A percentile compares a stretch with the other conserved stretches of the same genome.
phyloP scores from a whole-genome alignment of 192 early-diverging fungal genomes.

The Lobulomyces angularis region DNA sequence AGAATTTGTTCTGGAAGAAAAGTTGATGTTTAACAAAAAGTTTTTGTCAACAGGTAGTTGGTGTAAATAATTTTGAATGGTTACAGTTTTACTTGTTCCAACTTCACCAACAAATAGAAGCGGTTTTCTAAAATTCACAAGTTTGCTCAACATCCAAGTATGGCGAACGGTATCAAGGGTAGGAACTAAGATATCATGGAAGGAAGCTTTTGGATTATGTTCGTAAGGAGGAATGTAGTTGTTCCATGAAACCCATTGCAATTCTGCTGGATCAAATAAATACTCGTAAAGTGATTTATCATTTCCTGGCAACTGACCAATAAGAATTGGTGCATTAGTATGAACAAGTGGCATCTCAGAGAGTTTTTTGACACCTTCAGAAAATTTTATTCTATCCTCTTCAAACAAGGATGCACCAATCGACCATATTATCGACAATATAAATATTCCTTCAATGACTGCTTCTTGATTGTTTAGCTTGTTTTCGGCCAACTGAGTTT shows the following conservation, averaged over 20 bases:
- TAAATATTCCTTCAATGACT: conserved; percentile 39
- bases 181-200: conserved; percentile 46
- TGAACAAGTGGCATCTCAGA: conserved; percentile 40
- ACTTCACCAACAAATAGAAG: conserved; percentile 48
- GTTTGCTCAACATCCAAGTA: conserved; percentile 42
- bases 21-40: conserved; percentile 45
- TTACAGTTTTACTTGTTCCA: conserved; percentile 49
- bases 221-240: conserved; percentile 43
- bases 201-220: conserved; percentile 27
- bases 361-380: conserved; percentile 45
- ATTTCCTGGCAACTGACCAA: conserved; percentile 44
- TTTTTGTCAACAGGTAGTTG: conserved; percentile 35
- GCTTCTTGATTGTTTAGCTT: conserved; percentile 29
- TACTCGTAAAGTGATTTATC: conserved; percentile 46
- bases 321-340: conserved; percentile 19
- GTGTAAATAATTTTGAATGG: conserved; percentile 38
- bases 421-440: conserved; percentile 43
- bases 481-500: conserved; percentile 33
- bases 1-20: conserved; percentile 43
- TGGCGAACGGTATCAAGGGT: conserved; percentile 46
- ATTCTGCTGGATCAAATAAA: conserved; percentile 35
- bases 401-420: conserved; percentile 40
- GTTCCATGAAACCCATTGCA: conserved; percentile 43
- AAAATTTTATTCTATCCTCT: conserved; percentile 43
- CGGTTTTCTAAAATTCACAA: conserved; percentile 37